These are phyloP conservation scores for Rutstroemia sp. DNA, from an alignment of 2,329 filamentous ascomycete genomes.

Conservation along the genomic window DNA sequence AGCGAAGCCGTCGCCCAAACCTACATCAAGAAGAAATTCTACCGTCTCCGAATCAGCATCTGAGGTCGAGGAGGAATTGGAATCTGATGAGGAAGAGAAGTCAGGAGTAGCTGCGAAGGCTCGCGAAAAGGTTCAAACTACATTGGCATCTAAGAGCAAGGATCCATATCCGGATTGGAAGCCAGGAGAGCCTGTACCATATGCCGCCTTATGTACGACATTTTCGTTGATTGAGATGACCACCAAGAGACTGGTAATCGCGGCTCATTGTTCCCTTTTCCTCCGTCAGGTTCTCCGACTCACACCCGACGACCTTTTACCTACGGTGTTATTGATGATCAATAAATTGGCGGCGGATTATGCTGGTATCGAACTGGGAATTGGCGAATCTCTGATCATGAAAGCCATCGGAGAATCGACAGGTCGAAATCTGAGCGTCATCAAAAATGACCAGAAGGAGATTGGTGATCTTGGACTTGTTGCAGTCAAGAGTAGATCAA, in stretches of 20 bases:
- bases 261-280: slow-evolving; percentile 83
- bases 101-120: slow-evolving; percentile 67
- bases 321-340: slow-evolving; percentile 90
- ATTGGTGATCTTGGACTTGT: slow-evolving; percentile 94
- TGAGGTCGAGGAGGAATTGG: slow-evolving; percentile 34
- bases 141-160: slow-evolving; percentile 59
- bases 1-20: slow-evolving; percentile 19
- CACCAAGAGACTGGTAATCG: slow-evolving; percentile 81
- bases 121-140: slow-evolving; percentile 72
- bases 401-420: slow-evolving; percentile 95
- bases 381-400: slow-evolving; percentile 97
- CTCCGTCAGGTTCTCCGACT: slow-evolving; percentile 89
- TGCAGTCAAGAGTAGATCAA: slow-evolving; percentile 89
- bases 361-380: slow-evolving; percentile 93
- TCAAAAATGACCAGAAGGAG: slow-evolving; percentile 93
- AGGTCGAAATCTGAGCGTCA: slow-evolving; percentile 76
- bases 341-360: slow-evolving; percentile 98
- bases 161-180: slow-evolving; percentile 97
- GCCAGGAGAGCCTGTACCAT: slow-evolving; percentile 79
- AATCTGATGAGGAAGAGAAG: slow-evolving; percentile 53
- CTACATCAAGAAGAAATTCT: slow-evolving; percentile 21
- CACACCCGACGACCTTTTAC: slow-evolving; percentile 78
- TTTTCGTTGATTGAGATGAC: slow-evolving; percentile 95
- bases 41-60: slow-evolving; percentile 37
- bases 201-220: slow-evolving; percentile 87